Conservation (phyloP, 2,329 filamentous ascomycete species). For the Curvularia lunata region DNA sequence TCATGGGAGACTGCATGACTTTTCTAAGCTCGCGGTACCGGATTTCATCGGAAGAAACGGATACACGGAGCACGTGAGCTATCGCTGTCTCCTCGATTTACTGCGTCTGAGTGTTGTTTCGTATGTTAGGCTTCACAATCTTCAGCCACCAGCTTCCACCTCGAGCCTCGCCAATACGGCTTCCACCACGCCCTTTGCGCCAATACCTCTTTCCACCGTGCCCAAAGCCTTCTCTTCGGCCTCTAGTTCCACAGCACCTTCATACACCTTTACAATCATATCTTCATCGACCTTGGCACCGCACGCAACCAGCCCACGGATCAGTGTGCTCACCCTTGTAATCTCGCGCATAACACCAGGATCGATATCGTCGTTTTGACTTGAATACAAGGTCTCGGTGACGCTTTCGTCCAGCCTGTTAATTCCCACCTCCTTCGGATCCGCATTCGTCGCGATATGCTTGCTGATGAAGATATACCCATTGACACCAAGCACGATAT, state of each 20-base stretch:
- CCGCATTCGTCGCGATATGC: conserved; percentile 68
- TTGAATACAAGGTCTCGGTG: conserved; percentile 86
- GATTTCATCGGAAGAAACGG: not conserved
- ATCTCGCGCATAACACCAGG: conserved; percentile 85
- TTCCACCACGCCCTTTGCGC: conserved; percentile 43
- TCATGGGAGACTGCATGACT: not conserved
- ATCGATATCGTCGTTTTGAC: conserved; percentile 87
- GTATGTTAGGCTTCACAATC: not conserved
- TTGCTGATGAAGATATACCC: conserved; percentile 96
- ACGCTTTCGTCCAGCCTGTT: conserved; percentile 88
- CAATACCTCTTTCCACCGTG: conserved; percentile 44
- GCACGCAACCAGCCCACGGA: conserved; percentile 81
- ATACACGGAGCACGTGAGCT: not conserved
- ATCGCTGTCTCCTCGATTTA: not conserved
- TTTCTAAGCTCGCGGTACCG: not conserved
- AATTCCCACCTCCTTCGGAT: conserved; percentile 66
- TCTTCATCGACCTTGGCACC: conserved; percentile 89
- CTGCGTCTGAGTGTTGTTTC: not conserved
- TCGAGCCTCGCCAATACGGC: conserved; percentile 38
- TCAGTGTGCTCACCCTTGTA: conserved; percentile 78
- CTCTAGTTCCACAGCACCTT: conserved; percentile 77
- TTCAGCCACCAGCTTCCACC: conserved; percentile 33
- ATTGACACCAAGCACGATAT: conserved; percentile 91
- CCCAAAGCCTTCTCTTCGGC: conserved; percentile 66
- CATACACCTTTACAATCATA: conserved; percentile 81